Evolutionary conservation across 2,329 filamentous ascomycete species (phyloP), one percentile per base, ranked within the genome.

Genomic region (Apiospora phragmitis): DNA sequence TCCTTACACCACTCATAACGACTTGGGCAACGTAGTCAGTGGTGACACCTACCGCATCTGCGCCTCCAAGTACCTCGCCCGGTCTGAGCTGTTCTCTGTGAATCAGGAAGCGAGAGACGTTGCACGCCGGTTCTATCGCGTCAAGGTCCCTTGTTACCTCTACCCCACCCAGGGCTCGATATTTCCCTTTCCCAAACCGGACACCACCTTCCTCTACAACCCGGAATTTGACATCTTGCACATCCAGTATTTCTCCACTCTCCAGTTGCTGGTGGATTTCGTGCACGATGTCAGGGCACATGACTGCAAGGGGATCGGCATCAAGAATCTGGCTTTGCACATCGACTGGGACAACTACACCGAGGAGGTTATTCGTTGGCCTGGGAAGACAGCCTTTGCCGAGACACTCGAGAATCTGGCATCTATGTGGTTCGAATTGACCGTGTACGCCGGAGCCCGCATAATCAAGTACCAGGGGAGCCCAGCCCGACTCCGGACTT

Each of bases 261-360:
- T 43, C 18, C 42, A 47, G 65, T 18, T 67, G 16, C 26, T 67
- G 65, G 65, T 47, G 26, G 65, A 67, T n/a, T 67, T 67, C 42
- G 42, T 67, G 26, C 65, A 67, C 24, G 65, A 67, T 38, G 42
- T 67, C 24, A 43, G 26, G 42, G 65, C 65, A 12, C 42, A 67
- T 24, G 65, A 67, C 26, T 24, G 24, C 42, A 67, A 47, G 42
- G 26, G 26, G 8, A 9, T 32, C 26, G 65, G 65, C 65, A 35
- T 67, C 42, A 26, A 21, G 24, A 21, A 47, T 14, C 42, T 67
- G 26, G 65, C 45, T 26, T 47, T 67, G 26, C 65, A 47, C 65
- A 43, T 67, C 42, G 65, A 67, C 42, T 62, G 55, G 55, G 55
- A 62, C 55, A 62, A 62, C 55, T 62, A 62, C 55, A 62, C 18